A percentile compares a stretch with the other conserved stretches of the same genome.
Evolutionary conservation across 352 stramenopile genomes (phyloP).

Genomic region (Sclerospora graminicola): DNA sequence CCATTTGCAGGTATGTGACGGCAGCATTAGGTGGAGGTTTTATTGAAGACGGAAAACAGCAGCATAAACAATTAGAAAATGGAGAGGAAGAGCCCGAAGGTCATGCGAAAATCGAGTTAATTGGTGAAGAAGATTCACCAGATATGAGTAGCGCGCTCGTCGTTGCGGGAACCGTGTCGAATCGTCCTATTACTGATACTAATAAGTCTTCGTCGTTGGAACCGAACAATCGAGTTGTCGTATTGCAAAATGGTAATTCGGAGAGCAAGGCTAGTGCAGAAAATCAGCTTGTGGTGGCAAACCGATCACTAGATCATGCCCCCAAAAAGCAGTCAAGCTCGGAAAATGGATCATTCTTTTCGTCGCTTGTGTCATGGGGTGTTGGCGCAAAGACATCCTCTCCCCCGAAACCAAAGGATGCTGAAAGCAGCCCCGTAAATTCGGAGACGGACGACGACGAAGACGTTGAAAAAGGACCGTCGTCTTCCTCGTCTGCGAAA

Average conservation of each 20-base stretch:
- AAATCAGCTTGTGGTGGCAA: conserved; percentile 35
- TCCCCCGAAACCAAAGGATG: conserved; percentile 14
- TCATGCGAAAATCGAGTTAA: conserved; percentile 30
- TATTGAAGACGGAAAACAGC: conserved; percentile 36
- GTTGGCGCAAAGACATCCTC: conserved; percentile 42
- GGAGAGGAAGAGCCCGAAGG: conserved; percentile 20
- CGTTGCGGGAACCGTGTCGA: conserved; percentile 9
- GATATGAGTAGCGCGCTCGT: conserved; percentile 28
- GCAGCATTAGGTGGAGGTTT: conserved; percentile 55
- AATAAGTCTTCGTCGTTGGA: conserved; percentile 12
- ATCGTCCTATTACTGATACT: conserved; percentile 1
- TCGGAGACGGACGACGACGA: conserved; percentile 75
- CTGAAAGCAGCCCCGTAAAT: conserved; percentile 44
- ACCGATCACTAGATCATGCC: conserved; percentile 15
- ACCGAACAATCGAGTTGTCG: conserved; percentile 17
- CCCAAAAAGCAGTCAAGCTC: conserved; percentile 23
- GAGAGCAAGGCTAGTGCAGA: conserved; percentile 27
- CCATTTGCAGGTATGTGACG: conserved; percentile 68
- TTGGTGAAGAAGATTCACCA: conserved; percentile 19
- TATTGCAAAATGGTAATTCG: conserved; percentile 26
- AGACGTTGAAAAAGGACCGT: conserved; percentile 48
- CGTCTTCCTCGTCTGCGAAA: conserved; percentile 42
- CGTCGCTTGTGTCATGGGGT: conserved; percentile 56
- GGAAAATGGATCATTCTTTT: conserved; percentile 27
- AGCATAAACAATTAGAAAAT: conserved; percentile 29